Evolutionary conservation across 306 rosid species (phyloP).

Genomic region (Inga leiocalycina): DNA sequence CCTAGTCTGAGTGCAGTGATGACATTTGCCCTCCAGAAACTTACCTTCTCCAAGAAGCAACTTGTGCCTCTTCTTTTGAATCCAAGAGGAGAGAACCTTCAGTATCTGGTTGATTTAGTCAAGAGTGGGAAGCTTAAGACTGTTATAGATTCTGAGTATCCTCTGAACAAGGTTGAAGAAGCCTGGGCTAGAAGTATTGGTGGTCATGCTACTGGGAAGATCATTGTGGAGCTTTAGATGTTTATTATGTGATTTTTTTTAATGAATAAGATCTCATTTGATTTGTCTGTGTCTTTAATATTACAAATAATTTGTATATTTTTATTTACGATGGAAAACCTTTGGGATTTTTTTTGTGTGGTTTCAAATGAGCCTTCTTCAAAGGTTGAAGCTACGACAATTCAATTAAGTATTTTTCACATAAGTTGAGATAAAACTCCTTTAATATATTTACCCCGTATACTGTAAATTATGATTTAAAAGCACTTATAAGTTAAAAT

Average conservation of each 20-base stretch:
- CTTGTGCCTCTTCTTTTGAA: conserved; percentile 54
- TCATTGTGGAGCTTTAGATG: conserved; percentile 59
- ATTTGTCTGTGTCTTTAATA: not conserved
- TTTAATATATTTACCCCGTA: too few species aligned
- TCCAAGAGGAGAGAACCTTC: conserved; percentile 55
- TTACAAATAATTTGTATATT: too few species aligned
- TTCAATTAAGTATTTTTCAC: too few species aligned
- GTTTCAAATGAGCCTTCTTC: too few species aligned
- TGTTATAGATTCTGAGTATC: conserved; percentile 63
- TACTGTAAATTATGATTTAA: too few species aligned
- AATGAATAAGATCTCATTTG: not conserved
- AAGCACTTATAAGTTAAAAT: too few species aligned
- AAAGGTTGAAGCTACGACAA: too few species aligned
- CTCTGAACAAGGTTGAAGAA: conserved; percentile 60
- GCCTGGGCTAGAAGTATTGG: conserved; percentile 77
- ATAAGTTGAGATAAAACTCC: too few species aligned
- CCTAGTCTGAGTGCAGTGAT: conserved; percentile 41
- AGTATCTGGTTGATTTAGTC: conserved; percentile 60
- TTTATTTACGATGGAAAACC: not conserved
- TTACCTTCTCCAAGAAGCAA: conserved; percentile 73
- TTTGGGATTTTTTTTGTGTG: not conserved
- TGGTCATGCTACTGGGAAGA: conserved; percentile 92
- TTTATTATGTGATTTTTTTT: not conserved
- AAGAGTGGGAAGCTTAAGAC: conserved; percentile 79
- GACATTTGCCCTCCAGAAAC: conserved; percentile 53